Evolutionary conservation across 2,329 filamentous ascomycete genomes (phyloP).

Genomic region (Phialocephala subalpina): DNA sequence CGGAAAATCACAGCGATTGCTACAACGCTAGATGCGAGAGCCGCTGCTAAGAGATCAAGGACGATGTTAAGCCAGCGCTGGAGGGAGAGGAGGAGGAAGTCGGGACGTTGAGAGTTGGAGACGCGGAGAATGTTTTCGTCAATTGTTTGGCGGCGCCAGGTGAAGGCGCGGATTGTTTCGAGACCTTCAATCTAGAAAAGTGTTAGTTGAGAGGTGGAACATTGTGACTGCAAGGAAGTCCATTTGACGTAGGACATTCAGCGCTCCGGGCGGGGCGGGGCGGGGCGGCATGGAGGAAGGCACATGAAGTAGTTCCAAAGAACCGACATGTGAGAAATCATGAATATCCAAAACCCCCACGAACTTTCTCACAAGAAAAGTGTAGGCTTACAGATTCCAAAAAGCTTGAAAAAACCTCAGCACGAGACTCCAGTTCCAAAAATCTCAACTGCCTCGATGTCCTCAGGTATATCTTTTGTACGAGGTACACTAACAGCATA

Average conservation of each 20-base stretch:
- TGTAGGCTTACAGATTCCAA: constrained; percentile 47
- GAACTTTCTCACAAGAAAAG: constrained; percentile 35
- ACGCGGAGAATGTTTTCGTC: constrained; percentile 55
- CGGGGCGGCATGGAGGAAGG: no score
- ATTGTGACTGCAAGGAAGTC: no score
- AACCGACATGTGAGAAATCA: no score
- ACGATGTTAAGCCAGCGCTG: constrained; percentile 63
- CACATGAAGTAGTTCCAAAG: no score
- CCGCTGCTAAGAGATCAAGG: constrained; percentile 41
- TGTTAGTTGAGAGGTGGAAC: constrained; percentile 2
- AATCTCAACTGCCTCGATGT: constrained; percentile 57
- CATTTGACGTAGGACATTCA: no score
- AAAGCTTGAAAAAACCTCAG: constrained; percentile 53
- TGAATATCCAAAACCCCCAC: no score
- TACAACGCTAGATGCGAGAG: constrained; percentile 29
- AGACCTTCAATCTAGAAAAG: constrained; percentile 47
- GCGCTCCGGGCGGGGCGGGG: no score
- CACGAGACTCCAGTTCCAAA: constrained; percentile 51
- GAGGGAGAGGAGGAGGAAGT: constrained; percentile 62
- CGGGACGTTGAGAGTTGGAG: constrained; percentile 61
- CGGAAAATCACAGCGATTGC: constrained; percentile 29
- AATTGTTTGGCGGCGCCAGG: constrained; percentile 49
- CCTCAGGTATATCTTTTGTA: constrained; percentile 53
- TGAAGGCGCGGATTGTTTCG: constrained; percentile 52
- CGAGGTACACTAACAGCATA: constrained; percentile 27